Evolutionary conservation across 805 yeast genomes (phyloP).

Genomic region (Pichia membranifaciens): DNA sequence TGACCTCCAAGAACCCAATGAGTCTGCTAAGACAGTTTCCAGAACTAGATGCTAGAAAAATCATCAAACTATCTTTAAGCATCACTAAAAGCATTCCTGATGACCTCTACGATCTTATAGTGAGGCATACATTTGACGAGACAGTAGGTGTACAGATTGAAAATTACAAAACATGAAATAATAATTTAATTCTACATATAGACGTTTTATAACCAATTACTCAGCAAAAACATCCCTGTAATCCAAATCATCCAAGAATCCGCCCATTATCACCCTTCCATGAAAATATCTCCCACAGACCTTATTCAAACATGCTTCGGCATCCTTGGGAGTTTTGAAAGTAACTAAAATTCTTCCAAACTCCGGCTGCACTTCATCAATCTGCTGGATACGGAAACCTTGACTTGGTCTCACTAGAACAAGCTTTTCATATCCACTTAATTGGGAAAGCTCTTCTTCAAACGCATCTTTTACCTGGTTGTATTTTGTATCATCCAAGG

Average conservation of each 20-base stretch:
- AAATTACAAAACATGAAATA: constrained; percentile 13
- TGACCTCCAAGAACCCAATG: constrained; percentile 67
- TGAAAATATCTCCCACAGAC: constrained; percentile 63
- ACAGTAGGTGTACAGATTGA: constrained; percentile 26
- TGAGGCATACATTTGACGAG: constrained; percentile 57
- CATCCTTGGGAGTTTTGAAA: constrained; percentile 46
- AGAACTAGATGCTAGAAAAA: constrained; percentile 59
- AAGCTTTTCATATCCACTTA: constrained; percentile 48
- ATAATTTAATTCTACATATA: background rate
- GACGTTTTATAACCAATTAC: background rate
- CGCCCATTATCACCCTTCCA: constrained; percentile 62
- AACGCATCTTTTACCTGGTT: constrained; percentile 51
- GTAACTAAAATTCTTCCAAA: constrained; percentile 70
- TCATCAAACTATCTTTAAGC: constrained; percentile 72
- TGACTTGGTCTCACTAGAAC: constrained; percentile 54
- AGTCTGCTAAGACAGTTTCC: constrained; percentile 69
- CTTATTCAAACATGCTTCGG: constrained; percentile 47
- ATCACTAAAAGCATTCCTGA: constrained; percentile 72
- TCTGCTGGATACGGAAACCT: constrained; percentile 28
- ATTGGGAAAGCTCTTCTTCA: constrained; percentile 33
- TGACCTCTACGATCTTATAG: constrained; percentile 54
- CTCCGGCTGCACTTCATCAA: constrained; percentile 45
- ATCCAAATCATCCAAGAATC: constrained; percentile 56
- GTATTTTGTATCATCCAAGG: constrained; percentile 44
- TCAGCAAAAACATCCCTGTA: constrained; percentile 33